Evolutionary conservation across 139 green algal species (phyloP), one percentile per base, ranked within the genome.

Genomic region (Asterochloris erici): DNA sequence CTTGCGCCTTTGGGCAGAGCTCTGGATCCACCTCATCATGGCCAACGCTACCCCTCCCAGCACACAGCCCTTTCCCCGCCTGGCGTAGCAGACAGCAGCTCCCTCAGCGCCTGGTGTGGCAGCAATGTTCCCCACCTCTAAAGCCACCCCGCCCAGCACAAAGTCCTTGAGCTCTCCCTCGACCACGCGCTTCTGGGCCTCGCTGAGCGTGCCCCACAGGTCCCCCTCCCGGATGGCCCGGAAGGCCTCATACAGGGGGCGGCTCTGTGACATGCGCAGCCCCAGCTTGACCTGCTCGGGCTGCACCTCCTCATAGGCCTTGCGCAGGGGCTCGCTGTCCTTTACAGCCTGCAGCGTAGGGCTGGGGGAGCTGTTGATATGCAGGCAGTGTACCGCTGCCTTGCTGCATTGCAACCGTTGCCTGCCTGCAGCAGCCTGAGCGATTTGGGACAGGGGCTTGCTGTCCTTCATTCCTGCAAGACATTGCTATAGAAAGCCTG

Each of bases 241-340:
- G 82, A 95, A 94, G 19, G 91, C 94, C 47, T 95, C 84, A 84
- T 97, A 97, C 77, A 98, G 82, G 0, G 95, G 93, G 61, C 87
- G 80, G 82, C 83, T 90, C 91, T 98, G 95, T 26, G 87, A 88
- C 54, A 99, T 85, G 21, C 95, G 88, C 79, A 98, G 92, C 38
- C 84, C 86, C 12, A 99, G 87, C 77, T 92, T 93, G 19, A 99
- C 96, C 27, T 90, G 91, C 86, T 98, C 94, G 11, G 96, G 96
- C 89, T 99, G 96, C 74, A 98, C 92, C 86, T 96, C 93, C 84
- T 99, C 96, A 9, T 98, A 93, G 2, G 96, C 96, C 78, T 92
- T 92, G 54, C 96, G 93, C 78, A 99, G 90, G 26, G 88, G 95
- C 70, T 95, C 87, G 14, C 81, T 95, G 91, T 99, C 96, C 84